Percentiles rank a stretch among this genome's conserved stretches.
Evolutionary conservation across 768 basidiomycete species (phyloP).

Genomic region (Lepiota brunneoincarnata): DNA sequence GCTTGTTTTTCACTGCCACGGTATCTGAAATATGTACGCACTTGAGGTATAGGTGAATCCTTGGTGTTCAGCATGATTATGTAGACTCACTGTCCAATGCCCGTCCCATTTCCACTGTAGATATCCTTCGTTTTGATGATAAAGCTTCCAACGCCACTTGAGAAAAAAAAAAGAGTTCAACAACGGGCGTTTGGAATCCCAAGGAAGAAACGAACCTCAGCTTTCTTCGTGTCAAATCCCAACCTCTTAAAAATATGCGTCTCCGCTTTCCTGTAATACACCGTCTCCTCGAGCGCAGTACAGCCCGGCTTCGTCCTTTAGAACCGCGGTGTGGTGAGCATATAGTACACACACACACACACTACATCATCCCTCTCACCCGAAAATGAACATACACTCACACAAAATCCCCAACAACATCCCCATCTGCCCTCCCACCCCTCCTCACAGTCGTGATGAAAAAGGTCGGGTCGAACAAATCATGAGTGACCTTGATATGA

Average conservation of each 20-base stretch:
- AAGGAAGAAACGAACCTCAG: not conserved
- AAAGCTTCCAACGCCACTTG: slow-evolving; percentile 8
- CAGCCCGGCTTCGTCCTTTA: slow-evolving; percentile 8
- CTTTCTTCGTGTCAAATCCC: not conserved
- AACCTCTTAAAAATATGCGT: slow-evolving; percentile 5
- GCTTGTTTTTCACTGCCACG: not conserved
- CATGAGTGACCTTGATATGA: slow-evolving; percentile 16
- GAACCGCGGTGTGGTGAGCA: too few species aligned
- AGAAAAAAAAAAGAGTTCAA: not conserved
- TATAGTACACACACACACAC: too few species aligned
- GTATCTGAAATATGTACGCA: not conserved
- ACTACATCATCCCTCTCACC: too few species aligned
- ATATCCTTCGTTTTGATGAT: not conserved
- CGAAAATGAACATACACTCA: slow-evolving; percentile 5
- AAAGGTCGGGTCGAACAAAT: slow-evolving; percentile 19
- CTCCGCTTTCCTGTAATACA: slow-evolving; percentile 6
- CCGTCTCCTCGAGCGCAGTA: slow-evolving; percentile 1
- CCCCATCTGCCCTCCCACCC: slow-evolving; percentile 14
- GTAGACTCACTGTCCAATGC: slow-evolving; percentile 1
- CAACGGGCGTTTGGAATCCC: too few species aligned
- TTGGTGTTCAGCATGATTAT: not conserved
- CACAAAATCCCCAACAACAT: slow-evolving; percentile 19
- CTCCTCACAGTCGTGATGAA: slow-evolving; percentile 17
- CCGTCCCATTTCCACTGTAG: slow-evolving; percentile 8
- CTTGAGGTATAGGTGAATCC: not conserved